These are phyloP conservation scores for Filobasidium uniguttulatum DNA, from an alignment of 1,284 basidiomycete species.

Conservation along the genomic window DNA sequence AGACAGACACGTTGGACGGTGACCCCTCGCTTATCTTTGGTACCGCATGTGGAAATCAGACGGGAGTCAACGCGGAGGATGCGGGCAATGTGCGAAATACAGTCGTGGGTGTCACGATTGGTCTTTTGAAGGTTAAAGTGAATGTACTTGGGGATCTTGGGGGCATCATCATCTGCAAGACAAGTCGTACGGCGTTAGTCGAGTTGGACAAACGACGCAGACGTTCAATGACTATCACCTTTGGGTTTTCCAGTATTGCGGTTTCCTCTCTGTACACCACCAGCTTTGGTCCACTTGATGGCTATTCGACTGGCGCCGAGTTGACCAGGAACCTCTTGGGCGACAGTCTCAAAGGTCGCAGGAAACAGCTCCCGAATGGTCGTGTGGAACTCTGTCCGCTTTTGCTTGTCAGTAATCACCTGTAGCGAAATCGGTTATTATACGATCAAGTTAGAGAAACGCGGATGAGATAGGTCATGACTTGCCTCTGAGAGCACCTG, in stretches of 20 bases:
- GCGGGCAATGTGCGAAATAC: conserved; percentile 63
- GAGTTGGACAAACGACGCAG: too few relatives aligned
- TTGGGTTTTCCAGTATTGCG: background rate
- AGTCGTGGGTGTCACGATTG: conserved; percentile 94
- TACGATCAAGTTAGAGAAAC: background rate
- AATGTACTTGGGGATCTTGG: conserved; percentile 54
- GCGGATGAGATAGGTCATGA: conserved; percentile 12
- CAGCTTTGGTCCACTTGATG: conserved; percentile 21
- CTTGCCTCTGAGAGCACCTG: conserved; percentile 64
- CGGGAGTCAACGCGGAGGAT: conserved; percentile 58
- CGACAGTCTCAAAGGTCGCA: conserved; percentile 60
- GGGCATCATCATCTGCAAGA: background rate
- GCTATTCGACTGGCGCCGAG: conserved; percentile 21
- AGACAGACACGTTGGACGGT: conserved; percentile 86
- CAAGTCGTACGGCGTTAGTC: too few relatives aligned
- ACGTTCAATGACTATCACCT: background rate
- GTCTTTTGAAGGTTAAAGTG: conserved; percentile 96
- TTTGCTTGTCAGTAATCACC: conserved; percentile 68
- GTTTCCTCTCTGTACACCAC: background rate
- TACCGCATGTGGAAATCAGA: conserved; percentile 81
- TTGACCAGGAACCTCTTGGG: conserved; percentile 20
- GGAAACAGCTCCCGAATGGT: conserved; percentile 64
- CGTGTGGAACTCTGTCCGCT: conserved; percentile 69
- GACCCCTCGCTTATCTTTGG: conserved; percentile 95
- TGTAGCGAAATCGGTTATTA: conserved; percentile 30